Evolutionary conservation across 2,329 filamentous ascomycete genomes (phyloP), one percentile per base, ranked within the genome.

Genomic region (Pestalotiopsis sp.): DNA sequence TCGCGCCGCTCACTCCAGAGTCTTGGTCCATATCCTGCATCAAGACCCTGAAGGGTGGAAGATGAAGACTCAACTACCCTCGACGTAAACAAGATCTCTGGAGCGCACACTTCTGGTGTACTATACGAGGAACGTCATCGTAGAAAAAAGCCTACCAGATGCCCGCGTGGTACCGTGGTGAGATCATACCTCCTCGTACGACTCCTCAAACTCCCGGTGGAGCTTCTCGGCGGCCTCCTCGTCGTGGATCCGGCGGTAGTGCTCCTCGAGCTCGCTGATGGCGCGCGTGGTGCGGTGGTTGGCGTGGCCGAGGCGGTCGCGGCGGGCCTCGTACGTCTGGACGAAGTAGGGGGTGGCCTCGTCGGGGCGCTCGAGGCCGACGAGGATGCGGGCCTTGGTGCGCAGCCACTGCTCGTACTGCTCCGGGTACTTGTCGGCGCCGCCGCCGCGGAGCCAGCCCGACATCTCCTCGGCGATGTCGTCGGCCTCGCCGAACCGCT

Each of bases 231-330:
- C 63, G 5, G 40, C 40, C 4, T 35, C 40, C 5, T 26, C 35
- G 11, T 65, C 24, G 44, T 48, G n/a, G 14, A 65, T 22, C 1
- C 17, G 20, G 17, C 44, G 52, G 24, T 65, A 65, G n/a, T 65
- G 40, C 35, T 65, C 63, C 63, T 65, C 63, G 48, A 65, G 63
- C 22, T 65, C 40, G 24, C n/a, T 56, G 22, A 65, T 55, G 13
- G 52, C 22, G 24, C 40, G 40, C 17, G 22, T 30, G 20, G 63
- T 65, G 20, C 52, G 63, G 14, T 40, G 48, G n/a, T 65, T 57
- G n/a, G 26, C 22, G n/a, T 30, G 22, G 40, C 63, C 63, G 11
- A 55, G 52, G 6, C 63, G 40, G 20, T 56, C 10, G 4, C 63
- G 63, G n/a, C 63, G 63, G 20, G 63, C 22, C 14, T 57, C 20